Evolutionary conservation across 2,329 filamentous ascomycete species (phyloP).

Genomic region (Teratosphaeria zuluensis): DNA sequence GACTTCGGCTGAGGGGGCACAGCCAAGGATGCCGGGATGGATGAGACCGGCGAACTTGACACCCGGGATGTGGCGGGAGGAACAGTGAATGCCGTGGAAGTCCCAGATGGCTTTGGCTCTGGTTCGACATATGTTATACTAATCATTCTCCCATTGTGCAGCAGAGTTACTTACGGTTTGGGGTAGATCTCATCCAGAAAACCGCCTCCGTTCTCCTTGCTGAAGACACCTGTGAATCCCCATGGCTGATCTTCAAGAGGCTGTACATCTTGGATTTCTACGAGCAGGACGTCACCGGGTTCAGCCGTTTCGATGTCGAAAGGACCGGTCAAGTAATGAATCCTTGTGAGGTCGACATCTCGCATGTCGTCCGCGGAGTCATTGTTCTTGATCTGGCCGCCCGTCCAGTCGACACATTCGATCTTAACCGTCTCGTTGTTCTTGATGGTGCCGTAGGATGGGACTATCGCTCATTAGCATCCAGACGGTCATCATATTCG

Average conservation of each 20-base stretch:
- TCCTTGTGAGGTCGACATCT: conserved; percentile 71
- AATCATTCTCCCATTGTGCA: no score
- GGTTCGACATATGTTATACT: conserved; percentile 10
- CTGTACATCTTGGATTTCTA: conserved; percentile 90
- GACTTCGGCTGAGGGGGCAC: conserved; percentile 70
- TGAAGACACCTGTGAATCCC: conserved; percentile 82
- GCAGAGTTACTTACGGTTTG: conserved; percentile 64
- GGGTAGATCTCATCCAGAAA: conserved; percentile 85
- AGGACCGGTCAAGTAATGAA: conserved; percentile 83
- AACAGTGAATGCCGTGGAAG: conserved; percentile 70
- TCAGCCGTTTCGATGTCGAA: conserved; percentile 79
- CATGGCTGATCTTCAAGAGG: conserved; percentile 76
- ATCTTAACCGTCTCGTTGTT: conserved; percentile 87
- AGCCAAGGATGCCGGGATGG: conserved; percentile 84
- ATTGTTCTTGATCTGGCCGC: conserved; percentile 77
- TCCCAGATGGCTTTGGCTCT: conserved; percentile 70
- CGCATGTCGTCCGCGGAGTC: conserved; percentile 82
- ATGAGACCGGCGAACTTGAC: conserved; percentile 80
- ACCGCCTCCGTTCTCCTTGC: conserved; percentile 72
- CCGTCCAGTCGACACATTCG: conserved; percentile 71
- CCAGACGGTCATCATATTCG: neutral
- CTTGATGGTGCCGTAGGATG: conserved; percentile 61
- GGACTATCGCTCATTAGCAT: conserved; percentile 46
- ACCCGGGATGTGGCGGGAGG: conserved; percentile 74
- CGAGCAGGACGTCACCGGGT: conserved; percentile 73